These are phyloP conservation scores for Lecanicillium sp. DNA, from an alignment of 2,329 filamentous ascomycete species.

Conservation along the genomic window DNA sequence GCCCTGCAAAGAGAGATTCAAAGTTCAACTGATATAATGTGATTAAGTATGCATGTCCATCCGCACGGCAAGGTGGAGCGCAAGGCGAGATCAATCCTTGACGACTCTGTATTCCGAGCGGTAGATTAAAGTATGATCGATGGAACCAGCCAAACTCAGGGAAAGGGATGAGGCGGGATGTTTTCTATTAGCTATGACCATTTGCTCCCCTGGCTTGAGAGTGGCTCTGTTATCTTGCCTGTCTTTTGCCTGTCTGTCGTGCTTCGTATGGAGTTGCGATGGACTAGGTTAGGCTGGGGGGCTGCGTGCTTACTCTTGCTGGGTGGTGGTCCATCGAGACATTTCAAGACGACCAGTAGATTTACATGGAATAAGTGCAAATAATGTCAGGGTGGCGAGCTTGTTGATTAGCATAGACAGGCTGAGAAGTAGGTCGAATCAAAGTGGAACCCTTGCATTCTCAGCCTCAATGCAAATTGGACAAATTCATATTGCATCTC, in stretches of 20 bases:
- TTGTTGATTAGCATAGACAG: too few species aligned
- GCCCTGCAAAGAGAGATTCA: too few species aligned
- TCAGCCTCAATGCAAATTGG: too few species aligned
- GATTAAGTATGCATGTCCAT: too few species aligned
- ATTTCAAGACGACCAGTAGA: slow-evolving; percentile 1
- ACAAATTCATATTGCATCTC: too few species aligned
- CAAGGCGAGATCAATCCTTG: slow-evolving; percentile 69
- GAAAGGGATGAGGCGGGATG: slow-evolving; percentile 24
- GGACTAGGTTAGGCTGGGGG: slow-evolving; percentile 5
- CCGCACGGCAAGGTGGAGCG: slow-evolving; percentile 69
- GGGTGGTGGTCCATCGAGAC: slow-evolving; percentile 3
- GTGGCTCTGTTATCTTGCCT: slow-evolving; percentile 27
- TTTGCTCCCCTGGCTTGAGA: slow-evolving; percentile 31
- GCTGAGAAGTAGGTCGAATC: too few species aligned
- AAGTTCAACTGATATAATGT: too few species aligned
- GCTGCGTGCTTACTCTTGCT: neutral
- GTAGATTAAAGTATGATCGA: slow-evolving; percentile 43
- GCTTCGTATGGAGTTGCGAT: slow-evolving; percentile 5
- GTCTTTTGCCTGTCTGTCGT: neutral
- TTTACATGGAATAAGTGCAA: too few species aligned
- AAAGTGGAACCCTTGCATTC: too few species aligned
- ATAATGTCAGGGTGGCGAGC: too few species aligned
- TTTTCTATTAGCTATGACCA: slow-evolving; percentile 27
- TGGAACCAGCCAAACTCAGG: slow-evolving; percentile 13
- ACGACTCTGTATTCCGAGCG: slow-evolving; percentile 69